A percentile compares a stretch with the other conserved stretches of the same genome.
Conservation (phyloP, 495 filamentous ascomycete species). For the Clavariopsis aquatica region DNA sequence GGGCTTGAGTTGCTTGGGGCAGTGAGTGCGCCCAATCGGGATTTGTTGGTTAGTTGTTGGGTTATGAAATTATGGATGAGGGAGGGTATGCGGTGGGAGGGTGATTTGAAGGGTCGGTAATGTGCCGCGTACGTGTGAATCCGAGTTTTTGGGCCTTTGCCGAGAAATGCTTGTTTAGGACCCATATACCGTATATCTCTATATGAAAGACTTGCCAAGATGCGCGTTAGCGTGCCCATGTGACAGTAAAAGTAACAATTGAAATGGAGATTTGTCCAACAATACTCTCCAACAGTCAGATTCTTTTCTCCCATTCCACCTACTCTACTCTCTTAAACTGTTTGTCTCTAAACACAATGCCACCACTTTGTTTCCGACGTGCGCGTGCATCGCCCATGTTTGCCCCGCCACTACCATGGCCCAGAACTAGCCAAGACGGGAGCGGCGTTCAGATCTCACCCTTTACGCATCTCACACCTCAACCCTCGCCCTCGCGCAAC, state of each 20-base stretch:
- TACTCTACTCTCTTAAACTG: too few relatives aligned
- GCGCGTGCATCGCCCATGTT: background rate
- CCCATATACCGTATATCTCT: too few relatives aligned
- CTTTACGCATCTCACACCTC: background rate
- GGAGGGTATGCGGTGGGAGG: constrained; percentile 31
- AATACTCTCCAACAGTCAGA: too few relatives aligned
- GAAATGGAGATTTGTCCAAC: too few relatives aligned
- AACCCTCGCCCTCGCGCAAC: background rate
- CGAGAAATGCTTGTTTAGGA: too few relatives aligned
- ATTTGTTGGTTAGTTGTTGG: constrained; percentile 34
- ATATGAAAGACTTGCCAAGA: too few relatives aligned
- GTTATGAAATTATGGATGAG: constrained; percentile 26
- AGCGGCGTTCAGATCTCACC: background rate
- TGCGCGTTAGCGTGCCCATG: too few relatives aligned
- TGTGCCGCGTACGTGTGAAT: too few relatives aligned
- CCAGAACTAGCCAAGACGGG: background rate
- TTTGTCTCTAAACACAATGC: background rate
- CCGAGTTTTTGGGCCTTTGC: too few relatives aligned
- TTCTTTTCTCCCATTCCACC: too few relatives aligned
- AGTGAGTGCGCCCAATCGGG: constrained; percentile 13
- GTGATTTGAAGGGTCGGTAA: constrained; percentile 21
- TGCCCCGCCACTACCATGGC: background rate
- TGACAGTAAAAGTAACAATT: too few relatives aligned
- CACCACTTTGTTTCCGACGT: background rate
- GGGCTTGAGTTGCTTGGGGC: constrained; percentile 15